Conservation (phyloP, 2,329 filamentous ascomycete genomes). For the Blumeria graminis region DNA sequence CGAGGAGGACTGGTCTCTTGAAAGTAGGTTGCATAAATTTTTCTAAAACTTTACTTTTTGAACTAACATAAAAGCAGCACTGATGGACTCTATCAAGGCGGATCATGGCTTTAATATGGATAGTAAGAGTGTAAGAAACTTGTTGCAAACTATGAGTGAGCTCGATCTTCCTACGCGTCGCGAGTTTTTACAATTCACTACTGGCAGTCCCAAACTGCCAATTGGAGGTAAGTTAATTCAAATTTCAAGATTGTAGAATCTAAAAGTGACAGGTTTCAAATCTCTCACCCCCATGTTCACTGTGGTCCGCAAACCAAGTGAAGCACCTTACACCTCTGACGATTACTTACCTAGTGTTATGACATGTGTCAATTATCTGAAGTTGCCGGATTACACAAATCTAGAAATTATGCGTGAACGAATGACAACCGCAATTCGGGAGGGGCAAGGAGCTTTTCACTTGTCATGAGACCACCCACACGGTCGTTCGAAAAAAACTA, state of each 20-base stretch:
- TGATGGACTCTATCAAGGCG: slow-evolving; percentile 96
- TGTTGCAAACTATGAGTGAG: slow-evolving; percentile 87
- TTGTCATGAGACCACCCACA: slow-evolving; percentile 36
- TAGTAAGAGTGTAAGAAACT: slow-evolving; percentile 79
- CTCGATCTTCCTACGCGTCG: slow-evolving; percentile 50
- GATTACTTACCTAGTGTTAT: slow-evolving; percentile 99
- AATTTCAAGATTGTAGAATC: slow-evolving; percentile 13
- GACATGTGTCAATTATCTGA: slow-evolving; percentile 98
- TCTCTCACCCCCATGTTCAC: slow-evolving; percentile 95
- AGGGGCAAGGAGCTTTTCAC: slow-evolving; percentile 95
- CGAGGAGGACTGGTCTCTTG: slow-evolving; percentile 91
- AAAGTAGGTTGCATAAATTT: slow-evolving; percentile 40
- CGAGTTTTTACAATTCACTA: slow-evolving; percentile 93
- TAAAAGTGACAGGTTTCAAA: slow-evolving; percentile 51
- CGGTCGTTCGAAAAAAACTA: neutral
- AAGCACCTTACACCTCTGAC: slow-evolving; percentile 76
- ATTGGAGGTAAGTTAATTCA: slow-evolving; percentile 55
- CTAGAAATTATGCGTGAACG: slow-evolving; percentile 55
- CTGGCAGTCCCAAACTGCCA: slow-evolving; percentile 88
- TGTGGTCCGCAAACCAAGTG: slow-evolving; percentile 95
- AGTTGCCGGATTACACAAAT: slow-evolving; percentile 79
- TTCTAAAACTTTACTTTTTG: neutral
- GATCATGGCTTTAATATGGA: slow-evolving; percentile 98
- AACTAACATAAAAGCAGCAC: slow-evolving; percentile 26
- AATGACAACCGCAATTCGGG: slow-evolving; percentile 65